These are phyloP conservation scores for Orbilia javanica DNA, from an alignment of 2,329 filamentous ascomycete species.

Conservation along the genomic window DNA sequence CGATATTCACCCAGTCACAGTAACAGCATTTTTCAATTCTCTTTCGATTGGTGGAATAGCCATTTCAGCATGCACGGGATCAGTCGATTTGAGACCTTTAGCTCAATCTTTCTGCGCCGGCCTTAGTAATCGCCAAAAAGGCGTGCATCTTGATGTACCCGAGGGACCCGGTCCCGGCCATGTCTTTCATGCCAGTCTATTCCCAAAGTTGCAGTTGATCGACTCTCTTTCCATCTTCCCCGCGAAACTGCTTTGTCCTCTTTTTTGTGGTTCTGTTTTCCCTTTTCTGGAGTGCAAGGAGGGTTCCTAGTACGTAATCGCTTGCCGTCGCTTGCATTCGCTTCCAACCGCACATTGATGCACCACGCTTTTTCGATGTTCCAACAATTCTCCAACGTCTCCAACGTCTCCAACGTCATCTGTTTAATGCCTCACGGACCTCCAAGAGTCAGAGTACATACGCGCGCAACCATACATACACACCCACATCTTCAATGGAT, in stretches of 20 bases:
- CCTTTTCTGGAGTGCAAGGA: background rate
- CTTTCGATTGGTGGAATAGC: background rate
- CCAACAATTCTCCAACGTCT: slow-evolving; percentile 9
- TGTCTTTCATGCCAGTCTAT: slow-evolving; percentile 13
- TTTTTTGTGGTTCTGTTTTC: slow-evolving; percentile 4
- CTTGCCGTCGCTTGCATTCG: slow-evolving; percentile 57
- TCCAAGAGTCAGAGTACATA: background rate
- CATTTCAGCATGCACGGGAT: slow-evolving; percentile 18
- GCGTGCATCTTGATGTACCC: background rate
- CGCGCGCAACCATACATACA: background rate
- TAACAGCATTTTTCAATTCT: background rate
- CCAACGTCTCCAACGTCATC: background rate
- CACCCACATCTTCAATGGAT: too few relatives aligned
- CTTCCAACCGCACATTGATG: slow-evolving; percentile 45
- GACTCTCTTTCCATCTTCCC: background rate
- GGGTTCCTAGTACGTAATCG: slow-evolving; percentile 38
- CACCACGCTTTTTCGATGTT: slow-evolving; percentile 2
- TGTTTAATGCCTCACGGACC: slow-evolving; percentile 32
- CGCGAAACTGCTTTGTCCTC: background rate
- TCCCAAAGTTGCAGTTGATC: slow-evolving; percentile 36
- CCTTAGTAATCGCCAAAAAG: slow-evolving; percentile 3
- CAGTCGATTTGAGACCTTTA: slow-evolving; percentile 10
- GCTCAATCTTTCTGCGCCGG: background rate
- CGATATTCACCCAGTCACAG: too few relatives aligned
- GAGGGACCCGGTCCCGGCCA: slow-evolving; percentile 19